Conservation (phyloP, 306 rosid species). For the Prunus fruticosa region DNA sequence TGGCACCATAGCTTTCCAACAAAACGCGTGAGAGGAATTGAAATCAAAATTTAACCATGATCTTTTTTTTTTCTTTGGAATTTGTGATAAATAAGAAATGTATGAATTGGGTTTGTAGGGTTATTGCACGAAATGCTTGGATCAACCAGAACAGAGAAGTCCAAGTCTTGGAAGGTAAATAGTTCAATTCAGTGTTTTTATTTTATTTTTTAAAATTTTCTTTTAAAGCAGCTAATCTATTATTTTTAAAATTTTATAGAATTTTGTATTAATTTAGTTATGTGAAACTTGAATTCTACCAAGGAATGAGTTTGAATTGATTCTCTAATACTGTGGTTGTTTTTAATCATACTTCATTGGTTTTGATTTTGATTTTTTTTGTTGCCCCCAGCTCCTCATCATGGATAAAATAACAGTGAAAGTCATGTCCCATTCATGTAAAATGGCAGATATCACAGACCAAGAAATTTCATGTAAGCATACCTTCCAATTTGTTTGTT, state of each 20-base stretch:
- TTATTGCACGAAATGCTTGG: constrained; percentile 84
- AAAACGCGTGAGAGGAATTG: not conserved
- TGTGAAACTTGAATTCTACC: not conserved
- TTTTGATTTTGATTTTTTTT: not conserved
- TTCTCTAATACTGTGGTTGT: not conserved
- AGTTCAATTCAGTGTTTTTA: constrained; percentile 7
- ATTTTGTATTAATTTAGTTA: not conserved
- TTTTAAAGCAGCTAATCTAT: not conserved
- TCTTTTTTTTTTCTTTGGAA: not conserved
- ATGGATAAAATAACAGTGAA: constrained; percentile 95
- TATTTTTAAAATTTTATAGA: too few species aligned
- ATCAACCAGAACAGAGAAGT: constrained; percentile 66
- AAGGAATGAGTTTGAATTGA: not conserved
- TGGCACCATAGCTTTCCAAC: too few species aligned
- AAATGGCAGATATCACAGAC: constrained; percentile 97
- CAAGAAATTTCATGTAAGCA: constrained; percentile 92
- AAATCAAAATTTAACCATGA: not conserved
- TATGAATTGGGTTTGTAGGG: constrained; percentile 35
- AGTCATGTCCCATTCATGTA: constrained; percentile 94
- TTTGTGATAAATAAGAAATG: not conserved
- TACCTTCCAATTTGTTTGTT: not conserved
- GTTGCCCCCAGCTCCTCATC: constrained; percentile 61
- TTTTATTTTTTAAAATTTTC: not conserved
- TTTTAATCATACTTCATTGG: not conserved
- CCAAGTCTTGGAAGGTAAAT: constrained; percentile 86